Base-by-base conservation (phyloP, 805 yeast genomes). In the Yamadazyma insecticola region DNA sequence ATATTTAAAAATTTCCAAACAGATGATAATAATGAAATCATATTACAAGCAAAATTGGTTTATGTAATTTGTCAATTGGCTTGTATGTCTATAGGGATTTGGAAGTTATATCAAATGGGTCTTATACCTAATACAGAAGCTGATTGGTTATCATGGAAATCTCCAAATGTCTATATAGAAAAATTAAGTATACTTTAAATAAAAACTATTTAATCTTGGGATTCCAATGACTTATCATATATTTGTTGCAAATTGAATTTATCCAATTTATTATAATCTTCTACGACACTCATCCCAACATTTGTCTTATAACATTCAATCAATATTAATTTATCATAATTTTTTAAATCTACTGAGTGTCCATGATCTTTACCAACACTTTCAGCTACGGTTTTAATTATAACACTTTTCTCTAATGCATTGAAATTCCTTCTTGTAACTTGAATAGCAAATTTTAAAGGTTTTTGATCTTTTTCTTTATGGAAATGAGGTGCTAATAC, bases 71-170 rank as follows among this genome's bases (percentile, higher is more conserved):
- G 72, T 35, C 74, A 72, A 35, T 28, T 78, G 26, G 70, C 73
- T 4, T 70, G 79, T 30, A 63, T 89, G 60, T 73, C 67, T 3
- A 75, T 87, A 22, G 97, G 97, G 2, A 48, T 88, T 12, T 88
- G 86, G 77, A 92, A 92, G 55, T 61, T 92, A 37, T 78, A 83
- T 45, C 64, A 70, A 14, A 85, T 90, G 96, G 97, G 97, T 0
- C 63, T 90, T 42, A 77, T 90, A 37, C 98, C 98, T 14, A 85
- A 82, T 45, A 81, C 78, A 22, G 71, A 71, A 27, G 81, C 95
- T 43, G 98, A 90, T 52, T 92, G 97, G 97, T 60, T 90, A 12
- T 78, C 87, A 5, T 89, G 95, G 89, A 94, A 88, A 50, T 46
- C 44, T 2, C 61, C 67, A 5, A 13, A 14, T n/a, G n/a, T n/a